Evolutionary conservation across 2,329 filamentous ascomycete genomes (phyloP), one percentile per base, ranked within the genome.

Genomic region (Raffaelea ambrosiae): DNA sequence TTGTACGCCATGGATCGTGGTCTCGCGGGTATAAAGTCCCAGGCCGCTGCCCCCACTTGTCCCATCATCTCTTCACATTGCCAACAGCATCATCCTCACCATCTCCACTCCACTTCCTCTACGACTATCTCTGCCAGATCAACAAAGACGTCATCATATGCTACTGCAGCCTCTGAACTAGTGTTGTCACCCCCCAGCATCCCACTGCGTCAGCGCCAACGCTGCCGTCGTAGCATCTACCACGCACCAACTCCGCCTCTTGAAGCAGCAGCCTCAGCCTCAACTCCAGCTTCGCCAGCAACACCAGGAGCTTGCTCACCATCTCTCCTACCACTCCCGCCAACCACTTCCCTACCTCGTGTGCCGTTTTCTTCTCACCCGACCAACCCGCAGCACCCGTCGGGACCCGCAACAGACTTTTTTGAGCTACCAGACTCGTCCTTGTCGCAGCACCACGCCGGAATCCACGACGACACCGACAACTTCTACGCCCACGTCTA

Each of bases 1-100:
- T 10, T 40, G 14, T 19, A 26, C 20, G 42, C 16, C 38, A 42
- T 48, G 36, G 36, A 35, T 41, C 38, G 26, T 31, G 20, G 29
- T 16, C 31, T 21, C n/a, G 31, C 23, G 51, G 44, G 46, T 54
- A 54, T 54, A 54, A 54, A 54, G 47, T n/a, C 46, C 19, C 41
- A 26, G 18, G 21, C 42, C 36, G 46, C 38, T 42, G 46, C 52
- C 50, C 43, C 35, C 42, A 44, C 36, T 40, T 29, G 20, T 39
- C 21, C 21, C 36, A 5, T 40, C 40, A 36, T 20, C 35, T 50
- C 48, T 26, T 35, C 48, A 39, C 39, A 42, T 39, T 40, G 18
- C 18, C 14, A 20, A 39, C 44, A 43, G 20, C 41, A 33, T 40
- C 45, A 19, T 23, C 40, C 3, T 19, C 21, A 22, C 18, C 39